These are phyloP conservation scores for Leccinum subgranulosum DNA, from an alignment of 768 basidiomycete genomes.

Conservation along the genomic window DNA sequence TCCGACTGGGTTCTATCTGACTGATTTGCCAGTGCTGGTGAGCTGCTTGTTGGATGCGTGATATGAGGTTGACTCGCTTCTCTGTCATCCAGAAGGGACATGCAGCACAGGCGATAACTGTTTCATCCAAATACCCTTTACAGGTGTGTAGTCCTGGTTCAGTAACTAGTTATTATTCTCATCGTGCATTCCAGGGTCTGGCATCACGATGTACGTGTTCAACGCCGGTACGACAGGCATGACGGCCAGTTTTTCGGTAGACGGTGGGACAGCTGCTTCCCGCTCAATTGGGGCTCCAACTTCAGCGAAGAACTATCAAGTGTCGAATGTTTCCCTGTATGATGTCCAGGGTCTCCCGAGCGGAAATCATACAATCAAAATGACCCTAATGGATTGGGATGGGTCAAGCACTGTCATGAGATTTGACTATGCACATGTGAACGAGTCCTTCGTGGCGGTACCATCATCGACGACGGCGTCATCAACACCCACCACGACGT, in stretches of 20 bases:
- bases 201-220: slow-evolving; percentile 27
- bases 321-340: slow-evolving; percentile 20
- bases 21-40: slow-evolving; percentile 13
- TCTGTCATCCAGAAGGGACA: slow-evolving; percentile 10
- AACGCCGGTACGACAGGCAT: slow-evolving; percentile 26
- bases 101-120: slow-evolving; percentile 16
- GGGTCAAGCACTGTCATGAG: slow-evolving; percentile 18
- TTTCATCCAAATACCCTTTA: slow-evolving; percentile 19
- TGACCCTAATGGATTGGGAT: slow-evolving; percentile 24
- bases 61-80: not conserved
- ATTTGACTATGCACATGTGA: slow-evolving; percentile 26
- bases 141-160: slow-evolving; percentile 5
- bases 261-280: slow-evolving; percentile 6
- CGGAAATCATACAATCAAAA: slow-evolving; percentile 17
- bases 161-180: not conserved
- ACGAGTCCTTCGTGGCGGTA: slow-evolving; percentile 19
- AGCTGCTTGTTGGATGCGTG: not conserved
- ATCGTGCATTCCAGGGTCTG: slow-evolving; percentile 15
- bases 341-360: slow-evolving; percentile 14
- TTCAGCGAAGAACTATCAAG: slow-evolving; percentile 13
- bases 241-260: slow-evolving; percentile 21
- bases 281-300: slow-evolving; percentile 4
- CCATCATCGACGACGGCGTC: slow-evolving; percentile 3
- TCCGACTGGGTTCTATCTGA: not conserved
- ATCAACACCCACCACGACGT: slow-evolving; percentile 30